Base-by-base conservation (phyloP, 2,329 filamentous ascomycete species). In the Endothia cerciana region DNA sequence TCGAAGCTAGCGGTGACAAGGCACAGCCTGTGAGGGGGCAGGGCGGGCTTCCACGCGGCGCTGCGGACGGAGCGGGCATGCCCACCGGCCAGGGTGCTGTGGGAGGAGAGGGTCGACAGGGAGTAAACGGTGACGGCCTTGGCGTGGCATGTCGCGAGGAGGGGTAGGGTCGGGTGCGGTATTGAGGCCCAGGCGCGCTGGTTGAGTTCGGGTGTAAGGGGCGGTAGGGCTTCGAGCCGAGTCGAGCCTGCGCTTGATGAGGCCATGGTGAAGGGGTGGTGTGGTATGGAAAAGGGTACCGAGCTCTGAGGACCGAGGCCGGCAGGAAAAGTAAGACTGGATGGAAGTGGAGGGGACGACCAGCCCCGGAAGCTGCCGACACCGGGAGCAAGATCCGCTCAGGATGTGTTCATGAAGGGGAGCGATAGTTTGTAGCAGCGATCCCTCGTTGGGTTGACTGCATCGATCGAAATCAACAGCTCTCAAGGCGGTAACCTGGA, bases 1-100 rank as follows among this genome's bases (percentile, higher is more conserved):
- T 99, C 95, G 75, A 99, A 99, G 76, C 91, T 95, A 4, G 93
- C 95, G 0, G 94, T 97, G 5, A 94, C 94, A 19, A 98, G 85
- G 55, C 94, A 92, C 64, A 91, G 89, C 74, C 89, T 87, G 68
- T 83, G 78, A 3, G 81, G 78, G 17, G 84, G 80, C 53, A 87
- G 79, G 67, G 85, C 84, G 0, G 94, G 93, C 78, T 97, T 97
- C 95, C 95, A 99, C 45, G 92, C 89, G 25, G 89, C 88, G 60
- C 88, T 88, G 64, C 95, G 88, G n/a, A 99, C 89, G 72, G 91
- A 95, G 65, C 95, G 91, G 72, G 93, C 92, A 80, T 99, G 95
- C 8, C 94, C 95, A 67, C 93, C 94, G 8, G 89, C 89, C 63
- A 98, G 89, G 25, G 86, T 87, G 73, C 90, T 93, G 74, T 97